These are phyloP conservation scores for Cicer yamashitae DNA, from an alignment of 306 rosid species.

Conservation along the genomic window DNA sequence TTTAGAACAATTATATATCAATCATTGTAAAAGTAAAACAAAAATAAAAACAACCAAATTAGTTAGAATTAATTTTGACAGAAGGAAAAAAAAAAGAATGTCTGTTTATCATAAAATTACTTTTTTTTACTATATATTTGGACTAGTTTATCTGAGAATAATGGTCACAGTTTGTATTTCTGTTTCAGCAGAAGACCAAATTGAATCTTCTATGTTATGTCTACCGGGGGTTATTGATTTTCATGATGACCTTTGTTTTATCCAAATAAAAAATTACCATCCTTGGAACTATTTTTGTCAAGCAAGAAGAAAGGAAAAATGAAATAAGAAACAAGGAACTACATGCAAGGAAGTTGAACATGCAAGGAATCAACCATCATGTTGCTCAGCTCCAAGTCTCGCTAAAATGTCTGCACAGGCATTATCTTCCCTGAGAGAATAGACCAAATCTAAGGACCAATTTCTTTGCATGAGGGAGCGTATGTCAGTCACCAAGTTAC, in stretches of 20 bases:
- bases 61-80: no score
- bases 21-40: no score
- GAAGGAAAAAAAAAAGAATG: no score
- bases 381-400: no score
- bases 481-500: conserved; percentile 31
- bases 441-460: conserved; percentile 38
- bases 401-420: conserved; percentile 38
- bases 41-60: no score
- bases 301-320: neutral
- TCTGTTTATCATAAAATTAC: no score
- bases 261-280: neutral
- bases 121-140: no score
- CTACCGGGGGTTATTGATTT: neutral
- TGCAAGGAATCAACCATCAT: conserved; percentile 29
- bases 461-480: conserved; percentile 36
- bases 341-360: conserved; percentile 35
- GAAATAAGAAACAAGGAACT: conserved; percentile 12
- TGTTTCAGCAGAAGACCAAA: neutral
- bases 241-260: neutral
- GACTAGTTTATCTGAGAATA: no score
- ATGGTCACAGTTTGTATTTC: no score
- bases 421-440: conserved; percentile 32
- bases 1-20: no score
- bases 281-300: neutral
- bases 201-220: neutral